These are phyloP conservation scores for Pyronema domesticum DNA, from an alignment of 495 filamentous ascomycete species.

Conservation along the genomic window DNA sequence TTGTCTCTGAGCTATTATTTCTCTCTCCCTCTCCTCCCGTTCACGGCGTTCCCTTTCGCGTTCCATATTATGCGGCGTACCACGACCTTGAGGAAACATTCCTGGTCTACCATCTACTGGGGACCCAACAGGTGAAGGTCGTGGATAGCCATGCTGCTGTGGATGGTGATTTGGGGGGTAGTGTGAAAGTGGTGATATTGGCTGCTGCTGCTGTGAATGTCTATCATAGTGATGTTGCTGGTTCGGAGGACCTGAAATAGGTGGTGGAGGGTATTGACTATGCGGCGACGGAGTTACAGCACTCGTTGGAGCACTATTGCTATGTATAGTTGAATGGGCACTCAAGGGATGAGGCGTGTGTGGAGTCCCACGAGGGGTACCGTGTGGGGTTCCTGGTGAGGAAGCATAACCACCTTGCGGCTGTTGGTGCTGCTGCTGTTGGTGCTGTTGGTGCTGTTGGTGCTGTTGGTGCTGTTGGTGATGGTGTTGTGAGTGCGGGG, in stretches of 20 bases:
- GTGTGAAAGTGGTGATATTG: constrained; percentile 6
- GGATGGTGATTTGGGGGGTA: constrained; percentile 8
- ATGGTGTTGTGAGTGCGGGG: constrained; percentile 13
- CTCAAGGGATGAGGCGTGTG: constrained; percentile 18
- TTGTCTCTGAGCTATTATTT: constrained; percentile 28
- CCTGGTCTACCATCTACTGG: constrained; percentile 11
- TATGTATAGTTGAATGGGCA: constrained; percentile 13
- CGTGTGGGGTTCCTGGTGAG: constrained; percentile 6
- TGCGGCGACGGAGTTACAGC: constrained; percentile 13
- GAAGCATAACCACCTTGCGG: constrained; percentile 18
- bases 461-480: constrained; percentile 3
- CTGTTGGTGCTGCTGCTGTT: constrained; percentile 5
- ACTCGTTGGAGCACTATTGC: constrained; percentile 14
- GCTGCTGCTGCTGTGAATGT: constrained; percentile 10
- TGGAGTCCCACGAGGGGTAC: constrained; percentile 2
- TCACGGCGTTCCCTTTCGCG: constrained; percentile 25
- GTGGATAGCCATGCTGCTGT: constrained; percentile 13
- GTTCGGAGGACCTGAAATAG: constrained; percentile 8
- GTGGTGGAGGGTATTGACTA: constrained; percentile 13
- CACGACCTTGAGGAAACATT: not conserved
- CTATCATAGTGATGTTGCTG: constrained; percentile 13
- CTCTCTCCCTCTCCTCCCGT: constrained; percentile 11
- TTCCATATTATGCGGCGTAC: constrained; percentile 11
- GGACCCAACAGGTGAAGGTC: constrained; percentile 16
- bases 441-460: constrained; percentile 1